These are phyloP conservation scores for Penicillium glabrum DNA, from an alignment of 2,329 filamentous ascomycete genomes.

Conservation along the genomic window DNA sequence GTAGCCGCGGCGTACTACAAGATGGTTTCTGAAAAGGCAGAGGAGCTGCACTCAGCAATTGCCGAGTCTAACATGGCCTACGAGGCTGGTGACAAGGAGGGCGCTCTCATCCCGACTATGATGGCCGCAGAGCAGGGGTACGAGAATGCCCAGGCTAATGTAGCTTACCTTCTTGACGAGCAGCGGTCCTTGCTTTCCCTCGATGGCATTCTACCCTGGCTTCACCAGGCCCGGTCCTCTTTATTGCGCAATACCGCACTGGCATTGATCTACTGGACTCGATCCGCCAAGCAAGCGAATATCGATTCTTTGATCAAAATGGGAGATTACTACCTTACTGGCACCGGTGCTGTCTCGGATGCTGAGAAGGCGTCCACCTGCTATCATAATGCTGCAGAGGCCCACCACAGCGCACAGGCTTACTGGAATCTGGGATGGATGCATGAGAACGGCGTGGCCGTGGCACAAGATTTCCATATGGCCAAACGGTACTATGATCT, in stretches of 20 bases:
- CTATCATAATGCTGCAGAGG: constrained; percentile 89
- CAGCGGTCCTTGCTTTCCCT: constrained; percentile 62
- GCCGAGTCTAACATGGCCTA: constrained; percentile 80
- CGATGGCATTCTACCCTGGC: constrained; percentile 52
- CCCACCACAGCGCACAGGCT: constrained; percentile 87
- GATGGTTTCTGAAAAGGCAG: constrained; percentile 70
- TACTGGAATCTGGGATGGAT: constrained; percentile 99
- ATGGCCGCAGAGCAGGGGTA: constrained; percentile 92
- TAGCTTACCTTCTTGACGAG: constrained; percentile 81
- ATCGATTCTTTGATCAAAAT: constrained; percentile 95
- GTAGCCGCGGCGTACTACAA: constrained; percentile 82
- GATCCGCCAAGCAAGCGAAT: constrained; percentile 89
- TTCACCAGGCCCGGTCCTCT: constrained; percentile 41
- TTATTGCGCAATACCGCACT: constrained; percentile 61
- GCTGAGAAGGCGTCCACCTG: constrained; percentile 87
- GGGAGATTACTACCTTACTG: constrained; percentile 93
- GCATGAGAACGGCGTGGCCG: constrained; percentile 93
- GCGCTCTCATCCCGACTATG: constrained; percentile 77
- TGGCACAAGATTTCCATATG: constrained; percentile 94
- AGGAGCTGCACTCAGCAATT: constrained; percentile 74
- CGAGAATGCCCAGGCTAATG: constrained; percentile 84
- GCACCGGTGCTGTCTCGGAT: constrained; percentile 70
- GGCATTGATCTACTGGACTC: constrained; percentile 90
- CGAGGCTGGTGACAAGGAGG: constrained; percentile 73
- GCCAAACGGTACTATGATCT: constrained; percentile 96